A percentile compares a stretch with the other conserved stretches of the same genome.
Conservation (phyloP, 768 basidiomycete genomes). For the Serendipita sp. region DNA sequence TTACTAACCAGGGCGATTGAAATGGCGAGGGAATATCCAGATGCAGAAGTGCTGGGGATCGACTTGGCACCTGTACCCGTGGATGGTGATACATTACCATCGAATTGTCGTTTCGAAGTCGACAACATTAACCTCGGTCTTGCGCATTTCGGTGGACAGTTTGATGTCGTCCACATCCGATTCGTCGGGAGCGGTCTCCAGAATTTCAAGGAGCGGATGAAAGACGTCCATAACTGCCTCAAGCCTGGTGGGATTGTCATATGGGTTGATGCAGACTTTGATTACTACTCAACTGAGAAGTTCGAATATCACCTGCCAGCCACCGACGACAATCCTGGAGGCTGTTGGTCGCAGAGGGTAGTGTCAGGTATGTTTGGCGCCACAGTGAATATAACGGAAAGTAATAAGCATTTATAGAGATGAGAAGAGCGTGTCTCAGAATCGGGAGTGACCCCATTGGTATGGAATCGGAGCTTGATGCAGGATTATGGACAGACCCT, state of each 20-base stretch:
- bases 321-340: background rate
- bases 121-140: constrained; percentile 35
- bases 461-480: background rate
- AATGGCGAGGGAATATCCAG: constrained; percentile 50
- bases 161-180: constrained; percentile 55
- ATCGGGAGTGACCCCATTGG: background rate
- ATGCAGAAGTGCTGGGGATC: constrained; percentile 48
- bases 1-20: constrained; percentile 31
- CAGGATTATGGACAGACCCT: background rate
- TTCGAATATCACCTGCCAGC: background rate
- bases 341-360: background rate
- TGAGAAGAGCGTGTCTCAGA: background rate
- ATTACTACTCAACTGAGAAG: background rate
- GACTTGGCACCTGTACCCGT: constrained; percentile 45
- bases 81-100: background rate
- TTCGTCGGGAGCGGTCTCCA: constrained; percentile 14
- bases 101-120: constrained; percentile 41
- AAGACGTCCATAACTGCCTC: constrained; percentile 1
- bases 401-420: background rate
- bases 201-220: background rate
- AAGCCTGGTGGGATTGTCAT: constrained; percentile 7
- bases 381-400: background rate
- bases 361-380: background rate
- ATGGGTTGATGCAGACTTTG: constrained; percentile 6
- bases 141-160: constrained; percentile 33